Conservation (phyloP, 768 basidiomycete genomes). For the Dacryopinax primogenitus region DNA sequence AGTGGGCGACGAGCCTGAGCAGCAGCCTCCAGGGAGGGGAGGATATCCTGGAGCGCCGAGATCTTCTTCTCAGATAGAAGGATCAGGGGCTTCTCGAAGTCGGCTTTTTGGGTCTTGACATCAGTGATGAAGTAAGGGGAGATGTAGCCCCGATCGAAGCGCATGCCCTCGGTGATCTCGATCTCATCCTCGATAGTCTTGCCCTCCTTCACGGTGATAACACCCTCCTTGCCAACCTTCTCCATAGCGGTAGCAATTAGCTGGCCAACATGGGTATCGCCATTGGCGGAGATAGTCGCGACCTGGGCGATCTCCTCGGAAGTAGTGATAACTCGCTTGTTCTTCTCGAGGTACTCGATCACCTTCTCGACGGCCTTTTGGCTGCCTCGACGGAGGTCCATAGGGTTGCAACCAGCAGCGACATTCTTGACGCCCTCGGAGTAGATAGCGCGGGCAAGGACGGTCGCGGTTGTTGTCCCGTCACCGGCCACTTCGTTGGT, state of each 20-base stretch:
- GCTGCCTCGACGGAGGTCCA: constrained; percentile 97
- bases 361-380: constrained; percentile 95
- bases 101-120: constrained; percentile 89
- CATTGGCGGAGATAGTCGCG: constrained; percentile 77
- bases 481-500: constrained; percentile 96
- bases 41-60: constrained; percentile 82
- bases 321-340: constrained; percentile 91
- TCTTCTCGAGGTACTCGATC: constrained; percentile 72
- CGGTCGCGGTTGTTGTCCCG: constrained; percentile 95
- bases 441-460: constrained; percentile 93
- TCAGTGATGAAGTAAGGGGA: constrained; percentile 98
- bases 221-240: constrained; percentile 98
- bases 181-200: constrained; percentile 97
- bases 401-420: constrained; percentile 97
- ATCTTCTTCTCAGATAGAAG: constrained; percentile 98
- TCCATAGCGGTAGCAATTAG: constrained; percentile 99
- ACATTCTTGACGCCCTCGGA: constrained; percentile 98
- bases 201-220: constrained; percentile 99
- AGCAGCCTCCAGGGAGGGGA: constrained; percentile 75
- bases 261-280: constrained; percentile 78
- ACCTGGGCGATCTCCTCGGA: constrained; percentile 97
- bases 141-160: constrained; percentile 97
- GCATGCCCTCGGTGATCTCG: constrained; percentile 99
- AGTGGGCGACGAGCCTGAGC: constrained; percentile 68
- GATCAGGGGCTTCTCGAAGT: constrained; percentile 92